Evolutionary conservation across 768 basidiomycete species (phyloP).

Genomic region (Rhizopogon vinicolor): DNA sequence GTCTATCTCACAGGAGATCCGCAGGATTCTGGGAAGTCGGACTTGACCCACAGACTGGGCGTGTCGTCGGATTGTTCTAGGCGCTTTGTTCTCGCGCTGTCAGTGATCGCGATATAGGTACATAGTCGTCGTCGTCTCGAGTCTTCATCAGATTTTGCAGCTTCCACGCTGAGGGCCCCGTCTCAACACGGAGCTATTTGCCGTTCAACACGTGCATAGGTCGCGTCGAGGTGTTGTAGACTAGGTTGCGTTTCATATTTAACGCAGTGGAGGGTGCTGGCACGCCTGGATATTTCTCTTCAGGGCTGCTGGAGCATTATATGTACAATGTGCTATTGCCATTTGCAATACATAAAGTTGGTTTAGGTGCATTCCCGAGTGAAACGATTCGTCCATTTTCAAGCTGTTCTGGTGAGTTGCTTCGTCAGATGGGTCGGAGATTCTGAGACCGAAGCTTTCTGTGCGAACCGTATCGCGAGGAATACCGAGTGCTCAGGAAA

Average conservation of each 20-base stretch:
- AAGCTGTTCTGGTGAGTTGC: too few relatives aligned
- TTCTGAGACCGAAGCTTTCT: too few relatives aligned
- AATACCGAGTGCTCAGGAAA: too few relatives aligned
- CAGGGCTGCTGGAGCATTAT: neutral
- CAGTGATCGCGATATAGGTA: slow-evolving; percentile 12
- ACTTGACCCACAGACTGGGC: slow-evolving; percentile 72
- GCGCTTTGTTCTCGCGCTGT: slow-evolving; percentile 9
- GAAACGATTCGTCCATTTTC: too few relatives aligned
- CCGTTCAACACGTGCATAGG: slow-evolving; percentile 37
- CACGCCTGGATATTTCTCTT: neutral
- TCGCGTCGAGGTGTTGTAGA: slow-evolving; percentile 10
- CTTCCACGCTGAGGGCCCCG: slow-evolving; percentile 18
- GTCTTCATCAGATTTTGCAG: slow-evolving; percentile 17
- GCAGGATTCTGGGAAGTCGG: slow-evolving; percentile 91
- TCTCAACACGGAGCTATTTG: slow-evolving; percentile 35
- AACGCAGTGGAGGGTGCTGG: slow-evolving; percentile 1
- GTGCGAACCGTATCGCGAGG: too few relatives aligned
- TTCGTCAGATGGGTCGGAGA: too few relatives aligned
- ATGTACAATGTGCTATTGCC: neutral
- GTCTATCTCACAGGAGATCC: slow-evolving; percentile 9
- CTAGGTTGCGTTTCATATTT: slow-evolving; percentile 6
- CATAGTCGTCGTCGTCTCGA: neutral
- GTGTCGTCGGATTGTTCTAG: slow-evolving; percentile 84
- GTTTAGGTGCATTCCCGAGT: too few relatives aligned
- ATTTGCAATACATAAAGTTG: too few relatives aligned